These are phyloP conservation scores for Helicostylum pulchrum DNA, from an alignment of 192 early-diverging fungal species.

Conservation along the genomic window DNA sequence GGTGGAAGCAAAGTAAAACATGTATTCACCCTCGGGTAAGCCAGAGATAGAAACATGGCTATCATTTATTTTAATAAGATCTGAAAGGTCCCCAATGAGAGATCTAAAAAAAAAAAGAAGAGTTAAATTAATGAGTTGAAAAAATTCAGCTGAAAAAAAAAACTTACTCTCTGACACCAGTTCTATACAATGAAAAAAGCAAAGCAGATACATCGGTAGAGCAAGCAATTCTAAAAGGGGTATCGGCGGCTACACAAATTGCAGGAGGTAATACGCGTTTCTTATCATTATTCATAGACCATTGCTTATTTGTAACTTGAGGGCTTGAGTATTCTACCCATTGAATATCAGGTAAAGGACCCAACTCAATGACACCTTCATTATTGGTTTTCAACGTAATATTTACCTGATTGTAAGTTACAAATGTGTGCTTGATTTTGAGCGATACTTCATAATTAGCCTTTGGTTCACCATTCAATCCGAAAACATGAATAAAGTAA, in stretches of 20 bases:
- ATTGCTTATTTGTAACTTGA: background rate
- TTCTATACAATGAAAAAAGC: slow-evolving; percentile 17
- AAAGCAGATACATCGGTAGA: background rate
- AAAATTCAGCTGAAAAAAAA: too few species aligned
- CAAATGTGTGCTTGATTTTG: slow-evolving; percentile 29
- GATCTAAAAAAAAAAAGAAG: background rate
- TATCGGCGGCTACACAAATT: slow-evolving; percentile 21
- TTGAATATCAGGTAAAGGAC: slow-evolving; percentile 21
- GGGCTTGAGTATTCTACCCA: background rate
- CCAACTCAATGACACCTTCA: slow-evolving; percentile 38
- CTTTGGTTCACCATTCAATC: slow-evolving; percentile 43
- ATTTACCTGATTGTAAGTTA: background rate
- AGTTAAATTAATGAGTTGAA: background rate
- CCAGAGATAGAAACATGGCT: slow-evolving; percentile 5
- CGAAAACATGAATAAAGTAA: slow-evolving; percentile 35
- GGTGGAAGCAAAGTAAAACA: background rate
- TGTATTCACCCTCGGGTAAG: slow-evolving; percentile 9
- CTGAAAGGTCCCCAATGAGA: background rate
- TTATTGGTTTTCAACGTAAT: slow-evolving; percentile 32
- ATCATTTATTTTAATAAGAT: background rate
- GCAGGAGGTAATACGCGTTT: slow-evolving; percentile 1
- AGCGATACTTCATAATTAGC: slow-evolving; percentile 22
- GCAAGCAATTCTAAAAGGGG: slow-evolving; percentile 22
- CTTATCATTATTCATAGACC: background rate
- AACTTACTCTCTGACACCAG: background rate